A percentile compares a stretch with the other conserved stretches of the same genome.
Conservation (phyloP, 2,329 filamentous ascomycete genomes). For the Hypomyces perniciosus region DNA sequence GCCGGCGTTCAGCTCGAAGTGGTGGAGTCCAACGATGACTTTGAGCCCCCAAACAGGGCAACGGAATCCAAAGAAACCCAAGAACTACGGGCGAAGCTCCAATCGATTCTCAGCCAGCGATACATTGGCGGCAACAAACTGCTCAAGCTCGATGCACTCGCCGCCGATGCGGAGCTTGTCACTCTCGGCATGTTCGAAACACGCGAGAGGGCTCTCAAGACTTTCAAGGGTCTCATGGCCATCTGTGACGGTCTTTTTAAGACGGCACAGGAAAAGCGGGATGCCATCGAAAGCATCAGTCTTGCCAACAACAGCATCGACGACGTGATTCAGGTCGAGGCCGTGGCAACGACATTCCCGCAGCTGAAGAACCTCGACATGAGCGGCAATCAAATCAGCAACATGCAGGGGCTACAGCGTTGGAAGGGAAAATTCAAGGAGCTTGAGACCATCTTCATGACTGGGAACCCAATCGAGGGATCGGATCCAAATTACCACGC, state of each 20-base stretch:
- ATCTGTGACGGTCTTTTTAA: slow-evolving; percentile 76
- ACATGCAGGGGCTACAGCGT: slow-evolving; percentile 58
- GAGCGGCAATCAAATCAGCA: slow-evolving; percentile 72
- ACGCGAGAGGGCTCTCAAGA: slow-evolving; percentile 69
- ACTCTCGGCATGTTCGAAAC: slow-evolving; percentile 70
- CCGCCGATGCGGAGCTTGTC: slow-evolving; percentile 63
- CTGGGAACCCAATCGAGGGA: slow-evolving; percentile 66
- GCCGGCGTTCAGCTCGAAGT: slow-evolving; percentile 58
- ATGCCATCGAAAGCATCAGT: slow-evolving; percentile 75
- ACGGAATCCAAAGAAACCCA: slow-evolving; percentile 47
- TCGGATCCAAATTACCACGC: slow-evolving; percentile 55
- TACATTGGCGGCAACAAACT: slow-evolving; percentile 69
- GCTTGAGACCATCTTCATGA: slow-evolving; percentile 74
- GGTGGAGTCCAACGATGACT: slow-evolving; percentile 41
- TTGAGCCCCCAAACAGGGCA: slow-evolving; percentile 28
- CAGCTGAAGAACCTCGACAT: slow-evolving; percentile 85
- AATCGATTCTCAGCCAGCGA: slow-evolving; percentile 64
- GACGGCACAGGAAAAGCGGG: slow-evolving; percentile 62
- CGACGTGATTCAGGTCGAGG: slow-evolving; percentile 65
- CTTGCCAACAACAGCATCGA: slow-evolving; percentile 74
- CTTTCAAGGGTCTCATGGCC: slow-evolving; percentile 87
- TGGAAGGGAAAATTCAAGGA: slow-evolving; percentile 77
- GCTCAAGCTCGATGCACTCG: slow-evolving; percentile 75
- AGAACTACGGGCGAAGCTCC: slow-evolving; percentile 63
- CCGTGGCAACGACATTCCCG: slow-evolving; percentile 72